Evolutionary conservation across 192 early-diverging fungal species (phyloP), one percentile per base, ranked within the genome.

Genomic region (Backusella parvicylindrica): DNA sequence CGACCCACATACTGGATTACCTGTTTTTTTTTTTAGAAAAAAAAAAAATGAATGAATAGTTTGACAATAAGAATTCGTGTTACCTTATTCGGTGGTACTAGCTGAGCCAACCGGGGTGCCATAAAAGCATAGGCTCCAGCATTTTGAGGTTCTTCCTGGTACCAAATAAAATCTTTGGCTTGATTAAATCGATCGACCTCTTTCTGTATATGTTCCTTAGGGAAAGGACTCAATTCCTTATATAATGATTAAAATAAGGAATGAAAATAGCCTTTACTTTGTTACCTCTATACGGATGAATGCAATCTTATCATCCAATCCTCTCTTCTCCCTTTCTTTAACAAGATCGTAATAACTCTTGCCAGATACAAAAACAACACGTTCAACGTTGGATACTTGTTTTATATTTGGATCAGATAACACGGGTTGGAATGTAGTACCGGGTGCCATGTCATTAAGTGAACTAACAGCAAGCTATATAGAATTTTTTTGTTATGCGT

Each of bases 71-170:
- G 47, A 3, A 50, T 72, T 70, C 31, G 56, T 43, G 23, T 84
- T 75, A 85, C 75, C 67, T 68, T 68, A 23, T 79, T 79, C 4
- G 81, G 60, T 41, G 95, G 93, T 28, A 98, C 68, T 32, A 97
- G 65, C 40, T 92, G 90, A 73, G 87, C 84, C 70, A 98, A 81
- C 50, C 97, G 86, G 30, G 95, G 97, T 74, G 87, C 91, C 72
- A 97, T 89, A 87, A 94, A 99, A 1, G 92, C 82, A 78, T 92
- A 98, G 15, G 90, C 91, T 21, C 97, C 97, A 43, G 92, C 89
- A 73, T 99, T 99, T 85, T 97, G 92, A 33, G 95, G 96, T 76
- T 99, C 97, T 79, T 99, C 97, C 77, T 94, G 93, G 76, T 89
- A 92, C 91, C 91, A 95, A 6, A 89, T 80, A 77, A 90, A 93